Evolutionary conservation across 2,329 filamentous ascomycete genomes (phyloP).

Genomic region (Pseudocercospora musae): DNA sequence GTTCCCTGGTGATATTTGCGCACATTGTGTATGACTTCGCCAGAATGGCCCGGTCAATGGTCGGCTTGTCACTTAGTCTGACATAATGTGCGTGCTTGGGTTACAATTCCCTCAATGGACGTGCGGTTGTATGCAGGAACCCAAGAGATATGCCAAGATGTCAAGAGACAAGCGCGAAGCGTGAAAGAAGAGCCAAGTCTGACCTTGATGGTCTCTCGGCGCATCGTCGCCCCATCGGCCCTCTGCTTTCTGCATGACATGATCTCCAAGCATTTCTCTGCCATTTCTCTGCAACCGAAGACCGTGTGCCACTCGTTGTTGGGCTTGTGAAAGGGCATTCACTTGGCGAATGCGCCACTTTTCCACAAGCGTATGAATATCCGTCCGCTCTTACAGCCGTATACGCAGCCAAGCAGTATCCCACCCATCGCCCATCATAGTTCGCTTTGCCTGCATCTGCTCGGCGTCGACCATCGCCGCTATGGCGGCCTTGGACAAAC

Average conservation of each 20-base stretch:
- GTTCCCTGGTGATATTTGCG: no score
- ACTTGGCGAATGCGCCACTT: constrained; percentile 9
- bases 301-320: neutral
- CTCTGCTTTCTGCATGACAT: neutral
- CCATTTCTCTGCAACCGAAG: neutral
- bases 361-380: constrained; percentile 8
- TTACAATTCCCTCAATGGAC: neutral
- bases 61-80: neutral
- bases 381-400: constrained; percentile 6
- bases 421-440: neutral
- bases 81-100: neutral
- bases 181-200: neutral
- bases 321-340: neutral
- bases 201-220: neutral
- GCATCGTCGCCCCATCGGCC: neutral
- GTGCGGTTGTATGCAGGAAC: neutral
- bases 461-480: neutral
- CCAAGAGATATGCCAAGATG: constrained; percentile 11
- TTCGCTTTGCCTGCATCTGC: neutral
- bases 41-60: neutral
- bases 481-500: neutral
- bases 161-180: constrained; percentile 5
- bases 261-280: neutral
- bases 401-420: constrained; percentile 13
- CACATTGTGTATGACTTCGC: neutral